Evolutionary conservation across 805 yeast species (phyloP).

Genomic region (Saccharomycopsis sp.): DNA sequence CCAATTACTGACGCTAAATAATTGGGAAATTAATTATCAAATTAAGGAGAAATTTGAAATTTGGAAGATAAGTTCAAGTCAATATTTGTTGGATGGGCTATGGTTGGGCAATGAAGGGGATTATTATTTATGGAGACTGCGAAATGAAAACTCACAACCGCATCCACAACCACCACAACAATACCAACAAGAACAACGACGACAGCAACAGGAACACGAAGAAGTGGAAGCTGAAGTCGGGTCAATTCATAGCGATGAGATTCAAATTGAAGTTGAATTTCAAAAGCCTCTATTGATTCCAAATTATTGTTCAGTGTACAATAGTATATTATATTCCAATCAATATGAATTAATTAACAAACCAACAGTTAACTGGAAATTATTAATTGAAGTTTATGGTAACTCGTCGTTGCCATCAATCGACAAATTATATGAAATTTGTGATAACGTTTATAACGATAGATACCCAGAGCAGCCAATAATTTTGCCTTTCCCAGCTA

Average conservation of each 20-base stretch:
- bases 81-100: slow-evolving; percentile 45
- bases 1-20: slow-evolving; percentile 39
- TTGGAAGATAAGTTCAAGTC: slow-evolving; percentile 74
- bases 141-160: not conserved
- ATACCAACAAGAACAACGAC: too few species aligned
- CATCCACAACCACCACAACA: too few species aligned
- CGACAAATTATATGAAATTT: slow-evolving; percentile 5
- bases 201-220: too few species aligned
- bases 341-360: slow-evolving; percentile 2
- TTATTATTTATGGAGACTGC: slow-evolving; percentile 35
- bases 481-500: slow-evolving; percentile 65
- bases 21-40: slow-evolving; percentile 64
- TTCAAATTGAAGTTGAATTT: not conserved
- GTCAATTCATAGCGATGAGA: slow-evolving; percentile 14
- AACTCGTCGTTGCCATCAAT: slow-evolving; percentile 7
- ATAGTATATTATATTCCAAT: slow-evolving; percentile 9
- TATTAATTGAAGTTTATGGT: slow-evolving; percentile 9
- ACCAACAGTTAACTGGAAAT: slow-evolving; percentile 3
- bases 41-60: slow-evolving; percentile 79
- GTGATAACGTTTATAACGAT: slow-evolving; percentile 2
- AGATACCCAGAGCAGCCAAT: slow-evolving; percentile 16
- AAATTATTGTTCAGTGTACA: slow-evolving; percentile 13
- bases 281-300: too few species aligned
- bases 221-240: too few species aligned
- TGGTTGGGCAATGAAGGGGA: slow-evolving; percentile 87